These are phyloP conservation scores for Eurotiales sp. DNA, from an alignment of 2,329 filamentous ascomycete species.

Conservation along the genomic window DNA sequence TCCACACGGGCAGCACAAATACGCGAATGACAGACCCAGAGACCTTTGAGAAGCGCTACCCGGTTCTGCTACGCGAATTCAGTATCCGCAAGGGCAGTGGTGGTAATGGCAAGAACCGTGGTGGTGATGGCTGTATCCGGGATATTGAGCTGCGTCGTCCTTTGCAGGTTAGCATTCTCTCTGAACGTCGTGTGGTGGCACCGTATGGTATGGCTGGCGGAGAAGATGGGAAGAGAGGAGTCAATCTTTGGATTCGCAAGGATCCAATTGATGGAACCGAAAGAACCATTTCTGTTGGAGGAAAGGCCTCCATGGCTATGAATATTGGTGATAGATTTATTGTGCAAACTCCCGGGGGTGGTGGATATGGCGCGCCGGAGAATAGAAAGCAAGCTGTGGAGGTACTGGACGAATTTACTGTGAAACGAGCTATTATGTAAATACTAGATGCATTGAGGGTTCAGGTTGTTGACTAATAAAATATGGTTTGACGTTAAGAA, in stretches of 20 bases:
- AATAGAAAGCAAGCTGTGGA: constrained; percentile 32
- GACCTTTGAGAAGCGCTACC: constrained; percentile 76
- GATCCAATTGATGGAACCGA: constrained; percentile 56
- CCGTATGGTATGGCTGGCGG: constrained; percentile 85
- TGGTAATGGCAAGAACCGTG: constrained; percentile 63
- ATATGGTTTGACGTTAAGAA: too few relatives aligned
- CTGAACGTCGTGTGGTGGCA: constrained; percentile 69
- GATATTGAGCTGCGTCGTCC: constrained; percentile 83
- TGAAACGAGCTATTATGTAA: constrained; percentile 25
- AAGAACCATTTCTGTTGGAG: constrained; percentile 56
- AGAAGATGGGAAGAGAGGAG: constrained; percentile 69
- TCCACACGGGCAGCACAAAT: constrained; percentile 86
- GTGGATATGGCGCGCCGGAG: constrained; percentile 34
- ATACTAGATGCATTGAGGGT: background rate
- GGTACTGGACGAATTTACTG: constrained; percentile 14
- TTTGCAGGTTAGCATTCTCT: constrained; percentile 75
- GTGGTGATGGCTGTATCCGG: constrained; percentile 72
- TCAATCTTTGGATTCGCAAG: constrained; percentile 83
- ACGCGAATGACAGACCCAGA: constrained; percentile 81
- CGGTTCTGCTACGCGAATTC: constrained; percentile 71
- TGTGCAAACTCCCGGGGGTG: constrained; percentile 55
- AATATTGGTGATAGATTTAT: constrained; percentile 59
- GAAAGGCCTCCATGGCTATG: constrained; percentile 61
- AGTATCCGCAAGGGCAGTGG: constrained; percentile 62
- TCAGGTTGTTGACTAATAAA: too few relatives aligned